Conservation (phyloP, 2,329 filamentous ascomycete genomes). For the Chaetoscypha palmicola region DNA sequence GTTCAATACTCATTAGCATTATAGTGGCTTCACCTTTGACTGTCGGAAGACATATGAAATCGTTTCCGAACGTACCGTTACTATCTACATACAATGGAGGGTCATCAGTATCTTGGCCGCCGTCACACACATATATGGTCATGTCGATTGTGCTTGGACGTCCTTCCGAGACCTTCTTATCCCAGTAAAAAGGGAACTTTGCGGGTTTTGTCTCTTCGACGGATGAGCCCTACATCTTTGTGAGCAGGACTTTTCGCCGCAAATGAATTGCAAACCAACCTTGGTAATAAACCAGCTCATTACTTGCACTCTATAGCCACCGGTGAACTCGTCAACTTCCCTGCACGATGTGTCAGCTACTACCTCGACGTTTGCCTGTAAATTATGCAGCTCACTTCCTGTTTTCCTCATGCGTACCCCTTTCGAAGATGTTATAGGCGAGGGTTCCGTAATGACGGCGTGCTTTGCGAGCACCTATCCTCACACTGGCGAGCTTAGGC, state of each 20-base stretch:
- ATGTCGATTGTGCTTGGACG: background rate
- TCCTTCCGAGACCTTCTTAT: background rate
- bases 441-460: constrained; percentile 4
- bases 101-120: background rate
- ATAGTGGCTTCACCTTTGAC: too few relatives aligned
- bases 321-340: background rate
- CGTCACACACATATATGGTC: background rate
- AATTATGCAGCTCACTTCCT: background rate
- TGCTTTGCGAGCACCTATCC: background rate
- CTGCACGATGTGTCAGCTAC: background rate
- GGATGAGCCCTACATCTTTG: background rate
- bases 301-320: background rate
- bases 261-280: background rate
- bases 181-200: background rate
- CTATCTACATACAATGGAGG: background rate
- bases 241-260: background rate
- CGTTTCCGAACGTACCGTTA: background rate
- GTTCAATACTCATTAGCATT: too few relatives aligned
- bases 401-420: background rate
- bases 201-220: background rate
- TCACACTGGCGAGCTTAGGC: background rate
- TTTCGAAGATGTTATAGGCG: background rate
- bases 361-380: too few relatives aligned
- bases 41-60: background rate
- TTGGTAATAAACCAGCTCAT: constrained; percentile 5